Conservation (phyloP, 306 rosid genomes). For the Ammopiptanthus mongolicus region DNA sequence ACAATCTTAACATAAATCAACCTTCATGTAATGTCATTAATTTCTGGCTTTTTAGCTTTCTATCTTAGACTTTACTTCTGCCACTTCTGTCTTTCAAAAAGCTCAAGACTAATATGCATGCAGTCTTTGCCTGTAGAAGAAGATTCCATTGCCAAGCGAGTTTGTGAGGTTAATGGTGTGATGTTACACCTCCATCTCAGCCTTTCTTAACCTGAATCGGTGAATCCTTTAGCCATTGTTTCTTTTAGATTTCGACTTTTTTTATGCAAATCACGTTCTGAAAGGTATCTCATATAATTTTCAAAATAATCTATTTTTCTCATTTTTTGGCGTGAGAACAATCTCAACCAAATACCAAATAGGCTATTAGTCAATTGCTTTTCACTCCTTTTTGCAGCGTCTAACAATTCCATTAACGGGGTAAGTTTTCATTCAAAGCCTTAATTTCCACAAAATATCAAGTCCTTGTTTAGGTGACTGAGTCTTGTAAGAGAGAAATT, state of each 20-base stretch:
- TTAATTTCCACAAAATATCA: background rate
- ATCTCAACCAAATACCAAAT: too few species aligned
- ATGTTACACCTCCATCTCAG: conserved; percentile 2
- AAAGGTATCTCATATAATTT: too few species aligned
- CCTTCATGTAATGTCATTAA: background rate
- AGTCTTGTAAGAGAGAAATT: background rate
- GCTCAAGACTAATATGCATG: background rate
- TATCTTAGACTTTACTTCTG: conserved; percentile 6
- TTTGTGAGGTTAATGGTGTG: background rate
- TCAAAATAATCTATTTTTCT: too few species aligned
- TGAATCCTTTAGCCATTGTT: too few species aligned
- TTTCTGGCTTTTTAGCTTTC: background rate
- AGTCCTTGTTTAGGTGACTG: background rate
- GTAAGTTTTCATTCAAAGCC: background rate
- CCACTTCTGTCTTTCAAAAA: background rate
- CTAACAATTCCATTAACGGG: conserved; percentile 3
- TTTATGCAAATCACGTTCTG: too few species aligned
- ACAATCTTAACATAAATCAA: background rate
- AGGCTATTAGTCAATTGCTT: background rate
- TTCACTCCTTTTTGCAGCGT: background rate
- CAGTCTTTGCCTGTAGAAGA: background rate
- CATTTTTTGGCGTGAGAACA: too few species aligned
- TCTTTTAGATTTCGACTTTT: too few species aligned
- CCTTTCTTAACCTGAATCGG: conserved; percentile 10
- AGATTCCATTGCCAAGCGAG: background rate